Evolutionary conservation across 345 rosid genomes (phyloP).

Genomic region (Populus alba): DNA sequence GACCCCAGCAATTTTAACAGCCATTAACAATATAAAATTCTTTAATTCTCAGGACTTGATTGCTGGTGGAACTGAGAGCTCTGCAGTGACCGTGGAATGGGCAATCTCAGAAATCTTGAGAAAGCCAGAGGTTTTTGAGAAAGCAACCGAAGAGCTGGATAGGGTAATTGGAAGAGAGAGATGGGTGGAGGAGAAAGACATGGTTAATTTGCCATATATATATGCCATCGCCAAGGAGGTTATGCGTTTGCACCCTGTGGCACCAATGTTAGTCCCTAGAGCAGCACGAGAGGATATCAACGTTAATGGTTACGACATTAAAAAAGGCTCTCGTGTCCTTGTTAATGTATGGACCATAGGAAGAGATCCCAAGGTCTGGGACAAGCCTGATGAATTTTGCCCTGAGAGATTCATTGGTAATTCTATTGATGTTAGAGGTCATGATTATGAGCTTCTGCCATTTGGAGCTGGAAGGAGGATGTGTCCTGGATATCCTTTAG

Average conservation of each 20-base stretch:
- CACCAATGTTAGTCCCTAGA: constrained; percentile 55
- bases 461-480: constrained; percentile 73
- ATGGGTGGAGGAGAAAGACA: constrained; percentile 61
- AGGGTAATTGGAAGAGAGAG: constrained; percentile 48
- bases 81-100: constrained; percentile 65
- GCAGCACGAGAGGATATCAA: constrained; percentile 35
- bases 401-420: constrained; percentile 56
- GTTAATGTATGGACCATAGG: constrained; percentile 58
- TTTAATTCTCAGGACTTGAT: constrained; percentile 41
- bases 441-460: constrained; percentile 54
- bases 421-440: constrained; percentile 51
- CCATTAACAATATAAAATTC: background rate
- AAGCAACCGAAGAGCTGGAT: constrained; percentile 57
- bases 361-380: constrained; percentile 57
- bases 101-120: constrained; percentile 49
- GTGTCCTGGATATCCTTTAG: constrained; percentile 70
- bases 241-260: constrained; percentile 68
- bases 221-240: constrained; percentile 52
- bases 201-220: constrained; percentile 41
- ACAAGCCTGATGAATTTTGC: constrained; percentile 44
- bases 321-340: constrained; percentile 38
- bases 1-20: background rate
- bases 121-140: constrained; percentile 45
- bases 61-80: constrained; percentile 65
- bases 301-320: constrained; percentile 46